Base-by-base conservation (phyloP, 148 eudicot genomes). In the Nepenthes mirabilis region DNA sequence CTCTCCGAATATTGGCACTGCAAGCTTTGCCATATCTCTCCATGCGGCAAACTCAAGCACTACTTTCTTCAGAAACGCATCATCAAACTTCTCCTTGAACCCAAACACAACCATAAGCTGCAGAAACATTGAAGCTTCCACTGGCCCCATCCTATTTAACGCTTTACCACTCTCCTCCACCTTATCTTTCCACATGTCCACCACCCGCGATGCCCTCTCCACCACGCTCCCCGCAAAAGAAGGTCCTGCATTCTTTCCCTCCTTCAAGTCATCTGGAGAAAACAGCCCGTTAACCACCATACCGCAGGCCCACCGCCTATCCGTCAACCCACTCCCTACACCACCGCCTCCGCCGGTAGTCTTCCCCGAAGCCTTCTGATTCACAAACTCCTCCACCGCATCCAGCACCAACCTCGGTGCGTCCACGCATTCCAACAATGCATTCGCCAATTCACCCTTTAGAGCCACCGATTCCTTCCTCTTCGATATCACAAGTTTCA, bases 241-340 rank as follows among this genome's bases (percentile, higher is more conserved):
- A 40, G 36, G 52, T 33, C 14, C 55, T 56, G 5, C 58, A 7
- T 12, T 47, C 53, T 60, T 34, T 49, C 13, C n/a, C 14, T 12
- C 47, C 48, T 62, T 9, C 6, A 64, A 60, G 54, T 66, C 58
- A 33, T 43, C 75, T 1, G 53, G 66, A 52, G 62, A 66, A 50
- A 75, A 50, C 64, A 75, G 50, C 50, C 52, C 63, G n/a, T 7
- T 55, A 52, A 47, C 63, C 52, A 60, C 63, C 52, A 60, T 23
- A 12, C 52, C 50, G n/a, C 63, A 60, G 34, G 63, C 63, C 79
- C 79, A 75, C 66, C 79, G 47, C 72, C 75, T 62, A 59, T 75
- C 75, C 32, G 72, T 70, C 72, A 71, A 55, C 36, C 75, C 52
- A 49, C 65, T 59, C 35, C 69, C 51, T 60, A 64, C 34, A 40